phyloP scores from a whole-genome alignment of 2,329 filamentous ascomycete genomes.

The Gnomoniopsis smithogilvyi region DNA sequence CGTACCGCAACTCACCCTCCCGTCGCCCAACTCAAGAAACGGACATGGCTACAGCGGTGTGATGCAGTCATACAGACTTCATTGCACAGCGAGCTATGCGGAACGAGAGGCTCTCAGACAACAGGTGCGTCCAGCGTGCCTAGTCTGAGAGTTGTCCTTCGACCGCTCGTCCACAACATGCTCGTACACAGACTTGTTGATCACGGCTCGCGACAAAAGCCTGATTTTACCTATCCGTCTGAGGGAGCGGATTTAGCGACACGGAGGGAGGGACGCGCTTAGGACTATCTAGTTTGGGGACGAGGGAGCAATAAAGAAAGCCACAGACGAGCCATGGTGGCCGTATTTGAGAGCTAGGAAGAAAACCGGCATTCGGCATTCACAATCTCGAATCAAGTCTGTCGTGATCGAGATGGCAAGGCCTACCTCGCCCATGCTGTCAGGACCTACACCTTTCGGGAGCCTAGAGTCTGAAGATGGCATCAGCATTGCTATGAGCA shows the following conservation, averaged over 20 bases:
- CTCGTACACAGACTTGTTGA: not conserved
- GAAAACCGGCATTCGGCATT: not conserved
- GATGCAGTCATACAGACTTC: not conserved
- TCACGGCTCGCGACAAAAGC: not conserved
- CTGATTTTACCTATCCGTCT: not conserved
- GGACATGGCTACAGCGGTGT: not conserved
- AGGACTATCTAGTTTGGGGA: not conserved
- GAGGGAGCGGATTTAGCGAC: not conserved
- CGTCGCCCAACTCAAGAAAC: constrained; percentile 5
- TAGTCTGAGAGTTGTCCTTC: not conserved
- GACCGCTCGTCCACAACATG: not conserved
- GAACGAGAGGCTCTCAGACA: not conserved
- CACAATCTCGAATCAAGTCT: not conserved
- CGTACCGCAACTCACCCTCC: not conserved
- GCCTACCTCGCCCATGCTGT: not conserved
- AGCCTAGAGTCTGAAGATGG: not conserved
- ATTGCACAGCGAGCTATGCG: constrained; percentile 3
- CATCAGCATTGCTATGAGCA: not conserved
- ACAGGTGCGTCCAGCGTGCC: not conserved
- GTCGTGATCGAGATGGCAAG: not conserved
- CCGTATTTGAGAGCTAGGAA: not conserved
- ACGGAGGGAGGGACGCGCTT: not conserved
- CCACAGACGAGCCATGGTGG: not conserved
- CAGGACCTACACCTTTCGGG: not conserved
- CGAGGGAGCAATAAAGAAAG: not conserved